Evolutionary conservation across 1,139 yeast species (phyloP), one percentile per base, ranked within the genome.

Genomic region (Pichia sp.): DNA sequence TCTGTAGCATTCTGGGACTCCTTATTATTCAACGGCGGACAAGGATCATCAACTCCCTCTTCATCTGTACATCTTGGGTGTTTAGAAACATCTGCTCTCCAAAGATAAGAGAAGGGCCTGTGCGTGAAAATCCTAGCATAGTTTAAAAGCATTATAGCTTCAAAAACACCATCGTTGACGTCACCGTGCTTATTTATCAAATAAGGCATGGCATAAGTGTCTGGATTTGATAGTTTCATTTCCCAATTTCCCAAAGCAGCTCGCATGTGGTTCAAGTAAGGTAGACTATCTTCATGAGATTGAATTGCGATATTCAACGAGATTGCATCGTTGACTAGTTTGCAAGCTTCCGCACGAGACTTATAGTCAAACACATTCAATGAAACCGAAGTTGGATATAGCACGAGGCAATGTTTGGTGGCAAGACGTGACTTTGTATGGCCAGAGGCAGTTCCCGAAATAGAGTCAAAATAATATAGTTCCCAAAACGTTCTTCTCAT

Each of bases 371-470:
- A 78, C 3, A 59, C 64, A 3, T 62, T 62, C 16, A 67, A 62
- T 1, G 73, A 55, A 1, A 78, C 75, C 1, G 58, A 56, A 0
- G 62, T 55, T 1, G 82, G 82, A 59, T 67, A 76, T 1, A 70
- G 58, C 4, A 74, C 70, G 34, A 68, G 62, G 31, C 72, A 66
- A 26, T 70, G 64, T 1, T 70, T 54, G 0, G 68, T 61, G 0
- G 76, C 72, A 11, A 78, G 59, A n/a, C 65, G 61, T 1, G 81
- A 75, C 11, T 75, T 65, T 0, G 80, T 67, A 52, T 69, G 70
- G n/a, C 82, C 82, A 51, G 78, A 79, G 0, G 82, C 79, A 3
- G 80, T 77, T 0, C 81, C 81, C 55, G 77, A 75, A 42, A 77
- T 69, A 8, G 78, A 75, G 62, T 78, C 82, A 52, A 77, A 69